Evolutionary conservation across 2,329 filamentous ascomycete species (phyloP), one percentile per base, ranked within the genome.

Genomic region (Xylariaceae sp.): DNA sequence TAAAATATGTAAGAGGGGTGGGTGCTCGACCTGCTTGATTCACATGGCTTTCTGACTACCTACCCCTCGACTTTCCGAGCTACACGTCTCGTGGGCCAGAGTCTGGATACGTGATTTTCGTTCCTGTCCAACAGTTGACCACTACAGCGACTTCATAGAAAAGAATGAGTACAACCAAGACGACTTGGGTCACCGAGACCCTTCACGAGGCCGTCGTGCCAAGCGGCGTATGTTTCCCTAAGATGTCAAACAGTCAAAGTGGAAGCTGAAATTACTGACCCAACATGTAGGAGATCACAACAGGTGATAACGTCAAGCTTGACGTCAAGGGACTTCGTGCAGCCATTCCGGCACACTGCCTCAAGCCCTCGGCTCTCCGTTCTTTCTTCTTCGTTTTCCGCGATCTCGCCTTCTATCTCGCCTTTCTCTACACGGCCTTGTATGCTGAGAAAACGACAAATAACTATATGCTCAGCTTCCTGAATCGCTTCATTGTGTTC

Each of bases 311-410:
- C 31, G 42, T 45, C 18, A 47, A 48, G 12, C 49, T 60, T 49
- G 74, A 77, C 58, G 72, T 76, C 59, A 71, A 74, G 60, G 71
- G 69, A 41, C 68, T 77, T 54, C 66, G 71, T 42, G 67, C 74
- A 59, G 75, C 78, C 45, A 84, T 85, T 56, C 82, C 82, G 12
- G 69, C 74, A 13, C 75, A 84, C 62, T 86, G 82, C 74, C 82
- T 84, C 68, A 66, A 80, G 61, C 77, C 78, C 3, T 78, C 78
- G 28, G 72, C 75, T 40, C 53, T 72, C 53, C 73, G 68, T 31
- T 82, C 79, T 6, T 69, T 79, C 60, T 68, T 69, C 63, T 85
- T 83, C 65, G 69, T 84, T 55, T 66, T 75, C 56, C 78, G 81
- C 54, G 82, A 85, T 66, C 66, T 78, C 51, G 58, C 71, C 63